Percentiles rank a stretch among this genome's conserved stretches.
phyloP scores from a whole-genome alignment of 73 alveolate species.

The Paraurostyla sp. region DNA sequence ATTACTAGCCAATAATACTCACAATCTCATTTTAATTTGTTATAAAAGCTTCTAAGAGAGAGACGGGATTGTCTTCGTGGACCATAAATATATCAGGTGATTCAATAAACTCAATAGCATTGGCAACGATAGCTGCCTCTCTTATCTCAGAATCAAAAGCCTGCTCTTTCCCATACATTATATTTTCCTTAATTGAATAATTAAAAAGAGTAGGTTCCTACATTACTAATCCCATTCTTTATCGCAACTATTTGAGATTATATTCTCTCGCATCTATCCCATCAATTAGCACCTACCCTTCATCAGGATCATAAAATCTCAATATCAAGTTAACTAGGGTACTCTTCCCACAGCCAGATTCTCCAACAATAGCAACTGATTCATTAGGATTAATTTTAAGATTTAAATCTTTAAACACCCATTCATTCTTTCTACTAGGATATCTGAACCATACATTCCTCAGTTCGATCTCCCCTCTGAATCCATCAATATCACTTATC shows the following conservation, averaged over 20 bases:
- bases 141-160: conserved; percentile 82
- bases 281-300: conserved; percentile 84
- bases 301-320: conserved; percentile 90
- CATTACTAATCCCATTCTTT: conserved; percentile 88
- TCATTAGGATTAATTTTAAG: conserved; percentile 81
- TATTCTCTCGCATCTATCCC: conserved; percentile 80
- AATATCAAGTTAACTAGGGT: conserved; percentile 80
- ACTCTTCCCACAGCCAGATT: conserved; percentile 94
- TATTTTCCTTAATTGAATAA: conserved; percentile 85
- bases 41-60: background rate
- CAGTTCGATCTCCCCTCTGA: conserved; percentile 93
- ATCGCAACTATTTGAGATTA: conserved; percentile 76
- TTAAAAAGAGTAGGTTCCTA: conserved; percentile 96
- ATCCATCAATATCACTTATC: conserved; percentile 40
- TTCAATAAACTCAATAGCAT: conserved; percentile 84
- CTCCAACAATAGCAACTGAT: conserved; percentile 89
- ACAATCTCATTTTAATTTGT: background rate
- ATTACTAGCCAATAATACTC: background rate
- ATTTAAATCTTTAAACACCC: conserved; percentile 80
- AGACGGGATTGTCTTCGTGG: conserved; percentile 19
- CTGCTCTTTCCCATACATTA: conserved; percentile 81
- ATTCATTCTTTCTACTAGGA: conserved; percentile 82
- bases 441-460: conserved; percentile 91
- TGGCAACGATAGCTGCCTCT: conserved; percentile 88
- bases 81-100: conserved; percentile 44